Percentiles rank a stretch among this genome's conserved stretches.
Evolutionary conservation across 1,139 yeast species (phyloP).

Genomic region (Tardiomyces digboiensis): DNA sequence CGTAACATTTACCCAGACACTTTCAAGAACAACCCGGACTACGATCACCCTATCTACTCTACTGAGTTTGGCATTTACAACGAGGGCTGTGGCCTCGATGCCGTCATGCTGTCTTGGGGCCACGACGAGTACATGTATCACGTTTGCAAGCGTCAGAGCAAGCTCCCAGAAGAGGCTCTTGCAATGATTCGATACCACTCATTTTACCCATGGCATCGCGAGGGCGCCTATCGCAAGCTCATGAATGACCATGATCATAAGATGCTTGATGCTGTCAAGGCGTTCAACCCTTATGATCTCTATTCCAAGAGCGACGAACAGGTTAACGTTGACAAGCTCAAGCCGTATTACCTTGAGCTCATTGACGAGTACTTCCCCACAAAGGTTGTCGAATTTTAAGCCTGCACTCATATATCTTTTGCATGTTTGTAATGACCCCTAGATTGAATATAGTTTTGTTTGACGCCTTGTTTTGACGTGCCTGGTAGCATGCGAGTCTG

Average conservation of each 20-base stretch:
- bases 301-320: slow-evolving; percentile 50
- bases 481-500: no score
- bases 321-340: slow-evolving; percentile 39
- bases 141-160: slow-evolving; percentile 54
- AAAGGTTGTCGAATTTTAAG: slow-evolving; percentile 44
- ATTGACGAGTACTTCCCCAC: slow-evolving; percentile 62
- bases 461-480: no score
- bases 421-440: not conserved
- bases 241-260: slow-evolving; percentile 58
- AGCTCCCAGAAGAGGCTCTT: slow-evolving; percentile 53
- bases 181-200: slow-evolving; percentile 74
- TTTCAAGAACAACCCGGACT: slow-evolving; percentile 52
- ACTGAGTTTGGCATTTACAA: slow-evolving; percentile 60
- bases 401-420: no score
- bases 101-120: slow-evolving; percentile 72
- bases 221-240: slow-evolving; percentile 51
- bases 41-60: slow-evolving; percentile 52
- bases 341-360: slow-evolving; percentile 49
- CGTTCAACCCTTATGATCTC: slow-evolving; percentile 58
- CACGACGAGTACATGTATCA: slow-evolving; percentile 76
- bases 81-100: slow-evolving; percentile 56
- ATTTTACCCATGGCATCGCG: slow-evolving; percentile 72
- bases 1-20: slow-evolving; percentile 52
- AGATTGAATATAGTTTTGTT: not conserved
- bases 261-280: slow-evolving; percentile 55